Percentiles rank a stretch among this genome's conserved stretches.
phyloP scores from a whole-genome alignment of 805 yeast species.

The Yamadazyma sp. region DNA sequence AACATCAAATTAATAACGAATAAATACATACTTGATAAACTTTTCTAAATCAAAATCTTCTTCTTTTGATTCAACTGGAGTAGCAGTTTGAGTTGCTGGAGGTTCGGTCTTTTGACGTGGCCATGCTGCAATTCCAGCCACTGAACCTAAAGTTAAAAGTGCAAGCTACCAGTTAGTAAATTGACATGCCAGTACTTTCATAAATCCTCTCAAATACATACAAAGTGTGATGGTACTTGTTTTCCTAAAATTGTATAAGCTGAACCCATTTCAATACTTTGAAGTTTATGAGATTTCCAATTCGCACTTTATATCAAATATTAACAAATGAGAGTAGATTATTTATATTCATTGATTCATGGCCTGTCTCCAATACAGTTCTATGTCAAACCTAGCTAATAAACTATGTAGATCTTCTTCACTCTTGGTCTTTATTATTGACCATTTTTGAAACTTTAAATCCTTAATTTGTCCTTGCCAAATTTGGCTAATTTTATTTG shows the following conservation, averaged over 20 bases:
- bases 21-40: slow-evolving; percentile 42
- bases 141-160: slow-evolving; percentile 38
- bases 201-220: slow-evolving; percentile 22
- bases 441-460: slow-evolving; percentile 65
- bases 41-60: slow-evolving; percentile 45
- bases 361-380: slow-evolving; percentile 56
- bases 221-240: slow-evolving; percentile 45
- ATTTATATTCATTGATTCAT: background rate
- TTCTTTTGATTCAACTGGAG: slow-evolving; percentile 26
- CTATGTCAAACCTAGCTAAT: slow-evolving; percentile 51
- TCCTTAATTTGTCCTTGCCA: slow-evolving; percentile 72
- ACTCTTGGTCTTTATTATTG: slow-evolving; percentile 50
- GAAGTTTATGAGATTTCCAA: no score
- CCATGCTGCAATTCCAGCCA: slow-evolving; percentile 35
- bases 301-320: no score
- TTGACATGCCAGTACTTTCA: background rate
- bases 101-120: slow-evolving; percentile 31
- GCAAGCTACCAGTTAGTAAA: slow-evolving; percentile 30
- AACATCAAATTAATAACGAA: no score
- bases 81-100: slow-evolving; percentile 19
- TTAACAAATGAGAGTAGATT: no score
- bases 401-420: slow-evolving; percentile 51
- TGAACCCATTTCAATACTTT: slow-evolving; percentile 28
- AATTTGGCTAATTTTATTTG: slow-evolving; percentile 46
- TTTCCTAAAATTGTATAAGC: slow-evolving; percentile 42